Evolutionary conservation across 176 grass and related monocot genomes (phyloP).

Genomic region (Zoysia japonica): DNA sequence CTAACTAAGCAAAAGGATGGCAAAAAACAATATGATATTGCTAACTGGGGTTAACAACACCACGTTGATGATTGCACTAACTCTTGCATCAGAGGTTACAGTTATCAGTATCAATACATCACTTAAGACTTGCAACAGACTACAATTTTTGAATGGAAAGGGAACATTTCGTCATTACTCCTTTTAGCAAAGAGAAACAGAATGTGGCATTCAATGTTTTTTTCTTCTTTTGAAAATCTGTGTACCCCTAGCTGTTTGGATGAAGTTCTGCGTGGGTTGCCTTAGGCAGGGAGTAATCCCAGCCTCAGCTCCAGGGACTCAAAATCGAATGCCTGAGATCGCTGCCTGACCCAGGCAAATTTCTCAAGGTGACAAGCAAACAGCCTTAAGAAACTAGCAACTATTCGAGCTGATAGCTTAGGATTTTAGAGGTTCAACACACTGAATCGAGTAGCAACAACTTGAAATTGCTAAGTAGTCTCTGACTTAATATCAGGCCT

Average conservation of each 20-base stretch:
- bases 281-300: too few relatives aligned
- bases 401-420: too few relatives aligned
- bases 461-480: too few relatives aligned
- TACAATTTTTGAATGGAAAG: slow-evolving; percentile 1
- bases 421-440: too few relatives aligned
- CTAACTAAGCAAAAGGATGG: neutral
- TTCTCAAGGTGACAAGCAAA: too few relatives aligned
- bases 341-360: too few relatives aligned
- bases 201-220: neutral
- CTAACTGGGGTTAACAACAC: neutral
- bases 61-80: slow-evolving; percentile 7
- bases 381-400: too few relatives aligned
- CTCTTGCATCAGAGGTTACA: neutral
- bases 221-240: neutral
- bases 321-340: too few relatives aligned
- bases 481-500: neutral
- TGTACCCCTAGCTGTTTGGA: neutral
- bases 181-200: neutral
- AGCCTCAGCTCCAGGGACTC: too few relatives aligned
- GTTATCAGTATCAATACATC: neutral
- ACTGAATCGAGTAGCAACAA: too few relatives aligned
- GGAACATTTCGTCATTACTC: neutral
- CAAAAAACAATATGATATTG: neutral
- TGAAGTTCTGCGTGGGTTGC: too few relatives aligned
- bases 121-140: neutral